Evolutionary conservation across 768 basidiomycete species (phyloP).

Genomic region (Podaxis mareebaensis): DNA sequence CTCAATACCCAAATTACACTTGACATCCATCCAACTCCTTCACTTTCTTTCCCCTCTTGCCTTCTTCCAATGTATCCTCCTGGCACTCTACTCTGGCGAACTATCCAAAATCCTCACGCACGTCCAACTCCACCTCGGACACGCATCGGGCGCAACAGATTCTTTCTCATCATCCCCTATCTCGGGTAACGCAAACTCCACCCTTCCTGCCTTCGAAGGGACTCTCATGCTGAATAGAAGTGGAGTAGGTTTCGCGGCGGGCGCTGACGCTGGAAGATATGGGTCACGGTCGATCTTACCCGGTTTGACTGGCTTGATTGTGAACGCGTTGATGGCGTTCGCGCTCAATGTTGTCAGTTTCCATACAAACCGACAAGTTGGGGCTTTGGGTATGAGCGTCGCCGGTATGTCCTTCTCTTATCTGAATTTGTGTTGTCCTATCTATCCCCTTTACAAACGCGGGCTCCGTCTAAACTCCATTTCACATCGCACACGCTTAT

Average conservation of each 20-base stretch:
- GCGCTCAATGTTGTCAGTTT: conserved; percentile 93
- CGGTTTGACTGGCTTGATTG: conserved; percentile 39
- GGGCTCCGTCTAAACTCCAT: not conserved
- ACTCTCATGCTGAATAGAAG: conserved; percentile 2
- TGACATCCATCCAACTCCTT: conserved; percentile 78
- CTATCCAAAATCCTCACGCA: conserved; percentile 35
- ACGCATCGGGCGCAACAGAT: not conserved
- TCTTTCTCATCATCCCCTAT: conserved; percentile 30
- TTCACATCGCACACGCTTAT: not conserved
- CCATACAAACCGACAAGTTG: conserved; percentile 91
- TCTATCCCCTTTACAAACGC: not conserved
- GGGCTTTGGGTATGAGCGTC: conserved; percentile 89
- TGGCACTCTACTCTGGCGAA: conserved; percentile 83
- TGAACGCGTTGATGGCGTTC: conserved; percentile 90
- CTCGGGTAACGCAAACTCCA: conserved; percentile 1
- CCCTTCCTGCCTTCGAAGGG: not conserved
- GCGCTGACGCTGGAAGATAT: conserved; percentile 24
- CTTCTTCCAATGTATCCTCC: conserved; percentile 79
- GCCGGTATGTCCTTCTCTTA: conserved; percentile 54
- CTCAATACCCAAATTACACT: conserved; percentile 31
- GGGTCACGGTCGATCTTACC: conserved; percentile 11
- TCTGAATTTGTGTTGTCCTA: too few relatives aligned
- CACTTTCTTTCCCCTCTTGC: conserved; percentile 91
- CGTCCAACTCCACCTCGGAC: conserved; percentile 17
- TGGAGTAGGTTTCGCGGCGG: conserved; percentile 30